Conservation (phyloP, 768 basidiomycete genomes). For the Guyanaporus albipodus region DNA sequence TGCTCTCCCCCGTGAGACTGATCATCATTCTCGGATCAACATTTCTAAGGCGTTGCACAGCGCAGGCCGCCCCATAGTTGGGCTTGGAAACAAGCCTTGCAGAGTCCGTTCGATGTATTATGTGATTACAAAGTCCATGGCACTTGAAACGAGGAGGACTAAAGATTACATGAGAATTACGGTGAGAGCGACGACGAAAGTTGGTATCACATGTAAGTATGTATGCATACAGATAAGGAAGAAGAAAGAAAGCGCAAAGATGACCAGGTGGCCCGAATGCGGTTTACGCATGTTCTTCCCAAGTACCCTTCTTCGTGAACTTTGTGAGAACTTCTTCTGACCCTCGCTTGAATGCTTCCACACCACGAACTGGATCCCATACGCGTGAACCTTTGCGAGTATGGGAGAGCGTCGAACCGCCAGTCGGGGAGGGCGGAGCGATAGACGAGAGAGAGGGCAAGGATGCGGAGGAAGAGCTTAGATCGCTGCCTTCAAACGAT, state of each 20-base stretch:
- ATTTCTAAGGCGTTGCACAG: too few species aligned
- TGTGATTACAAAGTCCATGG: not conserved
- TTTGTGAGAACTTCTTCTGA: constrained; percentile 84
- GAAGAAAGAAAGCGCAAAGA: not conserved
- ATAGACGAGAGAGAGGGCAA: constrained; percentile 49
- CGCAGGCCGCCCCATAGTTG: too few species aligned
- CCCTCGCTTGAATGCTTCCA: constrained; percentile 81
- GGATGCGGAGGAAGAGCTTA: constrained; percentile 5
- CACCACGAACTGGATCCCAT: constrained; percentile 83
- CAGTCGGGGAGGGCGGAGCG: constrained; percentile 50
- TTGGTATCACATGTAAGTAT: not conserved
- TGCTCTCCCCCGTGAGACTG: too few species aligned
- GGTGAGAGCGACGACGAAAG: not conserved
- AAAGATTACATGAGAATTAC: not conserved
- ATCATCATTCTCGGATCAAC: too few species aligned
- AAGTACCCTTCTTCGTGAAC: constrained; percentile 76
- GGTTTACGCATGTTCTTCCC: constrained; percentile 46
- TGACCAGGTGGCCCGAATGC: not conserved
- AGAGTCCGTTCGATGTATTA: not conserved
- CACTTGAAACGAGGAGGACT: not conserved
- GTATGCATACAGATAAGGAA: not conserved
- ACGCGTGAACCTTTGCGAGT: constrained; percentile 53
- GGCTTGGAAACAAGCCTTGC: too few species aligned
- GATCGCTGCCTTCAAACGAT: constrained; percentile 6
- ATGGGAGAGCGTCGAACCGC: constrained; percentile 33